Evolutionary conservation across 768 basidiomycete genomes (phyloP).

Genomic region (Rubroboletus satanas): DNA sequence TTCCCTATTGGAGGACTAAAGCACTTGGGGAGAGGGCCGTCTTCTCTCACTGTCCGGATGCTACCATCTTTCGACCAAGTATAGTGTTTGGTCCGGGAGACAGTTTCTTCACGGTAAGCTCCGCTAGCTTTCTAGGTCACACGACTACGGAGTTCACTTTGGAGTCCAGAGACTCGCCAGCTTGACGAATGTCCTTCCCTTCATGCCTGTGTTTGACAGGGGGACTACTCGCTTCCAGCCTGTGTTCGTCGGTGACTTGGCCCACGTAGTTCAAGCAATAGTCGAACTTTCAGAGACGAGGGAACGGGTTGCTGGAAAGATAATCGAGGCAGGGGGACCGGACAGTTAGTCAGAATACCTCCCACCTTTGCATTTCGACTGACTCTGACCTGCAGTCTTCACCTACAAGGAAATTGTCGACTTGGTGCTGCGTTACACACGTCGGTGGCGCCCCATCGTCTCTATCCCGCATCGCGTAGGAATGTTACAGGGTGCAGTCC

Average conservation of each 20-base stretch:
- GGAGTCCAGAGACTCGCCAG: constrained; percentile 54
- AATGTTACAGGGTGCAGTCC: constrained; percentile 56
- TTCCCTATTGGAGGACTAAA: constrained; percentile 62
- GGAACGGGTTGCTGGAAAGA: constrained; percentile 37
- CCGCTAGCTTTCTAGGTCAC: neutral
- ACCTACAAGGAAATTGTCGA: constrained; percentile 68
- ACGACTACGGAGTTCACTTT: neutral
- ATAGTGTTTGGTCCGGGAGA: constrained; percentile 76
- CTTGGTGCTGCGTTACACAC: constrained; percentile 52
- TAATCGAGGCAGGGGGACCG: constrained; percentile 48
- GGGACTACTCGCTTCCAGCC: constrained; percentile 67
- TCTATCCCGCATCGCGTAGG: constrained; percentile 64
- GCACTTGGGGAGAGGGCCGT: constrained; percentile 58
- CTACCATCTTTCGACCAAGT: constrained; percentile 67
- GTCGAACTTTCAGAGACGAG: constrained; percentile 39
- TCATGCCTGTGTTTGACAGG: constrained; percentile 76
- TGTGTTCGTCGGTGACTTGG: constrained; percentile 68
- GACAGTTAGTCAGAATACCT: constrained; percentile 39
- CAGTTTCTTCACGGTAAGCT: constrained; percentile 65
- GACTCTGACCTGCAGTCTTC: constrained; percentile 44
- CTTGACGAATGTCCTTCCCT: constrained; percentile 57
- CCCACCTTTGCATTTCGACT: constrained; percentile 35
- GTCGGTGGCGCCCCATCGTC: constrained; percentile 53
- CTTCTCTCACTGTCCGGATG: constrained; percentile 41
- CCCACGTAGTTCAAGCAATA: constrained; percentile 55